Evolutionary conservation across 768 basidiomycete species (phyloP), one percentile per base, ranked within the genome.

Genomic region (Kwoniella dejecticola): DNA sequence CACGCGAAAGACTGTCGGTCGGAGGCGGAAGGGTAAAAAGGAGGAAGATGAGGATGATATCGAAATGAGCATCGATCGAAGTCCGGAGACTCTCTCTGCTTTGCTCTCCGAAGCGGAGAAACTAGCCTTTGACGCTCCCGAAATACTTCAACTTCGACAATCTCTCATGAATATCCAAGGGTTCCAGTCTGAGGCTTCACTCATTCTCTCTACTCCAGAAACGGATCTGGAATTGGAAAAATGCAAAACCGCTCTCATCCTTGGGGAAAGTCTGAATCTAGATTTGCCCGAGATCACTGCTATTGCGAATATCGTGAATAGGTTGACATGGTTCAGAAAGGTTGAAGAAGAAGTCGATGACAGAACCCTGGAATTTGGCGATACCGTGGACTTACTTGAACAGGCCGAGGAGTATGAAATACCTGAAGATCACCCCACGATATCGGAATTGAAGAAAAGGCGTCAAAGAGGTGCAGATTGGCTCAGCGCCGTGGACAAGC

Each of bases 91-190:
- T 63, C 82, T 95, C 8, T 85, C 88, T 66, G 80, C 81, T 2
- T 81, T 94, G 11, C 79, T 96, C 15, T 73, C 80, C 2, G 87
- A 93, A 70, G 90, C 89, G 4, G 86, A 89, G 56, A 82, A 78
- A 8, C 84, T 96, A 13, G 90, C 91, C 0, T 96, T 96, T 68
- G 91, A 95, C 63, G 84, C 87, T 46, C 84, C 85, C 4, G 93
- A 96, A 78, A 87, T 91, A 27, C 79, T 50, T 2, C 72, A 75
- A 38, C 60, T 80, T 11, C 65, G 73, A 21, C 69, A 73, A 30
- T 58, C 76, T 7, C 24, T 73, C 11, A 42, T 60, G 2, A 54
- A 66, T 8, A 77, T 77, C 58, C 33, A 63, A 5, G 60, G 61
- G 6, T 80, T 79, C 66, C 58, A 66, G 30, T 50, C 62, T 17